Evolutionary conservation across 768 basidiomycete species (phyloP).

Genomic region (Crassisporium funariophilum): DNA sequence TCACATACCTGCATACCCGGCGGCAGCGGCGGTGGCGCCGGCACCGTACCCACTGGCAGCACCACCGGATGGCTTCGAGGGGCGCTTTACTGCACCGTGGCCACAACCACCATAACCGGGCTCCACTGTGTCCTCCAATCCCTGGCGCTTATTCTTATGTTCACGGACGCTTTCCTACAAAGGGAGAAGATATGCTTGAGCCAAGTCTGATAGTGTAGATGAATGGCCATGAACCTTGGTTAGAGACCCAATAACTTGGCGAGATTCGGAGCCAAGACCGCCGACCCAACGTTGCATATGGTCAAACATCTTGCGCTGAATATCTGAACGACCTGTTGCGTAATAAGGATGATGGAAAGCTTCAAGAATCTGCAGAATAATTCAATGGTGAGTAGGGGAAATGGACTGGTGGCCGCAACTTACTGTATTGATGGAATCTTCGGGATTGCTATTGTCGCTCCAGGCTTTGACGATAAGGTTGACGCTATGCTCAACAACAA

Average conservation of each 20-base stretch:
- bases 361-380: conserved; percentile 48
- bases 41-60: too few relatives aligned
- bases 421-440: conserved; percentile 48
- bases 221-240: conserved; percentile 46
- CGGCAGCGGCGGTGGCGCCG: too few relatives aligned
- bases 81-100: too few relatives aligned
- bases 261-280: conserved; percentile 46
- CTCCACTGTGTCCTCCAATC: conserved; percentile 47
- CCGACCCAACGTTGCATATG: conserved; percentile 56
- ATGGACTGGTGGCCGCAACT: conserved; percentile 4
- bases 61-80: too few relatives aligned
- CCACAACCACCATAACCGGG: conserved; percentile 39
- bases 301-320: conserved; percentile 64
- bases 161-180: conserved; percentile 53
- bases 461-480: conserved; percentile 63
- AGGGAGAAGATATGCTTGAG: neutral
- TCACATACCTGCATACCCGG: too few relatives aligned
- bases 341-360: conserved; percentile 76
- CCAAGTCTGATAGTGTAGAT: neutral
- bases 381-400: neutral
- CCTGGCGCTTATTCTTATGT: conserved; percentile 59
- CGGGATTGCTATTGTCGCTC: conserved; percentile 46
- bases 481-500: conserved; percentile 65
- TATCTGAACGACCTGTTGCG: conserved; percentile 49
- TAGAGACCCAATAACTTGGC: conserved; percentile 47